These are phyloP conservation scores for Naganishia friedmannii DNA, from an alignment of 768 basidiomycete species.

Conservation along the genomic window DNA sequence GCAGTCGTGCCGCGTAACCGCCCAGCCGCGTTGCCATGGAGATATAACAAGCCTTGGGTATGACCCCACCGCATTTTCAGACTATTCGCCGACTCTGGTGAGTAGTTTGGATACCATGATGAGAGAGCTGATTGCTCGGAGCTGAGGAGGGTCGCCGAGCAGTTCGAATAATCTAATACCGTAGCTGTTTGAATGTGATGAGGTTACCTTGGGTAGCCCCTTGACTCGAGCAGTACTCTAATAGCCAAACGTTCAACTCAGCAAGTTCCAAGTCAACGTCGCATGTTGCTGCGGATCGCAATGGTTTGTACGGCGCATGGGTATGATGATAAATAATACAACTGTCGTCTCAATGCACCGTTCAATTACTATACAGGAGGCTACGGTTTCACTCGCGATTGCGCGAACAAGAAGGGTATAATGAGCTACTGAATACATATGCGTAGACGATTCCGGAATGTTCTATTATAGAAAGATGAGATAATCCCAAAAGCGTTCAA, in stretches of 20 bases:
- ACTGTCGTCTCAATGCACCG: neutral
- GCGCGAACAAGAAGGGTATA: slow-evolving; percentile 9
- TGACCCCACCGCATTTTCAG: too few species aligned
- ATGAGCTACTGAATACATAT: slow-evolving; percentile 2
- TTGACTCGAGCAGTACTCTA: too few species aligned
- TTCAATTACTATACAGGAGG: slow-evolving; percentile 12
- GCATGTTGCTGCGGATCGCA: neutral
- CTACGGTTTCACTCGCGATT: slow-evolving; percentile 3
- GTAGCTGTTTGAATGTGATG: too few species aligned
- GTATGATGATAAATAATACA: slow-evolving; percentile 20
- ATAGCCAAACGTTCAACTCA: too few species aligned
- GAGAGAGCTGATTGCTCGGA: too few species aligned
- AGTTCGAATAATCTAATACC: too few species aligned
- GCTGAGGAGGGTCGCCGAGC: too few species aligned
- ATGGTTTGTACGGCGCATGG: neutral
- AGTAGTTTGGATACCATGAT: too few species aligned
- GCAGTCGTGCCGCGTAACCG: neutral
- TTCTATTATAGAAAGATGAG: neutral
- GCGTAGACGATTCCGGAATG: neutral
- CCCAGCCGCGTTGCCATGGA: neutral
- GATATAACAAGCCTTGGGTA: too few species aligned
- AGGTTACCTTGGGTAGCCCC: too few species aligned
- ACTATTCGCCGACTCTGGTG: too few species aligned
- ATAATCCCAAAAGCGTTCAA: slow-evolving; percentile 5
- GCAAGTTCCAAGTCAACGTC: too few species aligned